phyloP scores from a whole-genome alignment of 768 basidiomycete genomes.

The Collybia nuda region DNA sequence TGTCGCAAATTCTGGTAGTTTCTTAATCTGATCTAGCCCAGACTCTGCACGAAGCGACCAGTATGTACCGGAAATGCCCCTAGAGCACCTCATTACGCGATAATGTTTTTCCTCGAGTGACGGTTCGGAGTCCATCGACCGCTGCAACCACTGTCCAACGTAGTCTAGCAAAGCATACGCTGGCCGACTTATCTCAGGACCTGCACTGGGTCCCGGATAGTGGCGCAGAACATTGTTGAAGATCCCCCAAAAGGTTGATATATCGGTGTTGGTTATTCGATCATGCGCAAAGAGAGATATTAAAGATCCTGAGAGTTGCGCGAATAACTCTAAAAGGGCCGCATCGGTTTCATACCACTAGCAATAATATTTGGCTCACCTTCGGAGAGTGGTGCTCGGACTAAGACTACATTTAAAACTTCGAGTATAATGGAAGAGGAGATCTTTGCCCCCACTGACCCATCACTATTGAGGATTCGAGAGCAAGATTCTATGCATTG shows the following conservation, averaged over 20 bases:
- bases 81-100: background rate
- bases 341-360: no score
- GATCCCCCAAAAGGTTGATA: background rate
- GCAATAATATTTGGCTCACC: background rate
- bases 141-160: background rate
- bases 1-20: no score
- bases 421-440: background rate
- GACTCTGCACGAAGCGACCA: background rate
- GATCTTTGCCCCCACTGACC: background rate
- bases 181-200: background rate
- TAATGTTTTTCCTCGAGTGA: background rate
- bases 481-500: constrained; percentile 1
- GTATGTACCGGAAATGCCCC: background rate
- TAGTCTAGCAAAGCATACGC: background rate
- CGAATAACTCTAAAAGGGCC: background rate
- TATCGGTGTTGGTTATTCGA: background rate
- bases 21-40: background rate
- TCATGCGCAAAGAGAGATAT: background rate
- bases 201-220: background rate
- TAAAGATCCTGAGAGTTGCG: background rate
- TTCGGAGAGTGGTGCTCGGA: background rate
- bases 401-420: background rate
- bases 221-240: background rate
- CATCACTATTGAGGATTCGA: background rate
- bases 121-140: background rate